Percentiles rank a stretch among this genome's conserved stretches.
phyloP scores from a whole-genome alignment of 306 rosid genomes.

The Carpinus fangiana region DNA sequence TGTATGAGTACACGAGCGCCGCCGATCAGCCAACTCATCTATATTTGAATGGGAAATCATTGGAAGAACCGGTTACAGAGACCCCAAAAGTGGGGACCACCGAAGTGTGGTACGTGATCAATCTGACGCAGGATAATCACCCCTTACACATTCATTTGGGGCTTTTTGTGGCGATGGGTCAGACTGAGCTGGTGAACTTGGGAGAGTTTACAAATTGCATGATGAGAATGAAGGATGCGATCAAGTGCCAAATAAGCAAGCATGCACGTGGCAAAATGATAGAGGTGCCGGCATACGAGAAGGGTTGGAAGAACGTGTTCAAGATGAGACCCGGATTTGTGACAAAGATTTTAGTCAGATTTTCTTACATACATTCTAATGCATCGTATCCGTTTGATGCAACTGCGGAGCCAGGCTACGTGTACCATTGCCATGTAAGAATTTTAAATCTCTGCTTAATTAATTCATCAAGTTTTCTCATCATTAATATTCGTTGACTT shows the following conservation, averaged over 20 bases:
- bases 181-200: conserved; percentile 46
- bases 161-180: conserved; percentile 48
- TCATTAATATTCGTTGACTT: too few species aligned
- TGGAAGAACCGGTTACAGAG: conserved; percentile 42
- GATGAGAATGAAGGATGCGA: conserved; percentile 57
- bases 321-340: conserved; percentile 45
- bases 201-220: conserved; percentile 62
- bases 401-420: conserved; percentile 46
- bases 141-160: conserved; percentile 58
- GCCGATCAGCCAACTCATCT: conserved; percentile 43
- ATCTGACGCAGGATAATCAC: conserved; percentile 55
- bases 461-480: too few species aligned
- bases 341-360: conserved; percentile 42
- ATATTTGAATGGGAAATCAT: conserved; percentile 45
- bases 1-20: conserved; percentile 53
- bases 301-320: conserved; percentile 61
- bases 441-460: background rate
- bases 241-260: conserved; percentile 58
- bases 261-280: conserved; percentile 55
- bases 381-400: conserved; percentile 47
- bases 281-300: conserved; percentile 38
- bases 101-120: conserved; percentile 56
- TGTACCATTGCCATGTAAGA: conserved; percentile 61
- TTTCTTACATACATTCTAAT: conserved; percentile 45
- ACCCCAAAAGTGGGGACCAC: conserved; percentile 42